Conservation (phyloP, 768 basidiomycete genomes). For the Candolleomyces aberdarensis region DNA sequence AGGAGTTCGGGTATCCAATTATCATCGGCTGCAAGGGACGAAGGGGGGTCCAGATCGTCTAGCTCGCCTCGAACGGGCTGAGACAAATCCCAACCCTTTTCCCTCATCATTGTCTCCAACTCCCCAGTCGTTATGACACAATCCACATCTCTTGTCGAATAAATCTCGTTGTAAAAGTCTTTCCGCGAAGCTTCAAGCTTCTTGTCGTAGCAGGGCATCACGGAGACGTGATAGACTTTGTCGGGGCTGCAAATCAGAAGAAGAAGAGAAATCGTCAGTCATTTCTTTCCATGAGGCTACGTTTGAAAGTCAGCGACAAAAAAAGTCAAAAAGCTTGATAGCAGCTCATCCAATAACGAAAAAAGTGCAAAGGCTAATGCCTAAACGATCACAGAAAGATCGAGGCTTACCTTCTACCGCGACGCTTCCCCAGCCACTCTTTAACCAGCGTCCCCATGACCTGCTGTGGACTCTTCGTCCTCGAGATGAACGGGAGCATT, state of each 20-base stretch:
- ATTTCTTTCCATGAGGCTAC: no score
- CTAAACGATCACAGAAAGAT: background rate
- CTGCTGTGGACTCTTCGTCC: slow-evolving; percentile 90
- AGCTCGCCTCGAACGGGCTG: slow-evolving; percentile 51
- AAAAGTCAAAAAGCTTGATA: background rate
- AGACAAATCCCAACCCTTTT: slow-evolving; percentile 77
- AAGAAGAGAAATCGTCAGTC: background rate
- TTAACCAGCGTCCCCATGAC: slow-evolving; percentile 94
- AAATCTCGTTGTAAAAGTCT: slow-evolving; percentile 83
- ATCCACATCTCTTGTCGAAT: slow-evolving; percentile 90
- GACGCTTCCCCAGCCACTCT: slow-evolving; percentile 70
- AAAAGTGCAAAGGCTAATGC: background rate
- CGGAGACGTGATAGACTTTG: slow-evolving; percentile 91
- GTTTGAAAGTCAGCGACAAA: background rate
- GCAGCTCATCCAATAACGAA: background rate
- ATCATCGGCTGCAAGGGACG: slow-evolving; percentile 12
- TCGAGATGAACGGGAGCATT: slow-evolving; percentile 87
- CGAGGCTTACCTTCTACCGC: slow-evolving; percentile 56
- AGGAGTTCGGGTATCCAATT: slow-evolving; percentile 66
- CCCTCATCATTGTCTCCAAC: slow-evolving; percentile 78
- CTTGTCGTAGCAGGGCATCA: slow-evolving; percentile 99
- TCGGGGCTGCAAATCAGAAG: slow-evolving; percentile 54
- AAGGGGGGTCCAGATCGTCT: slow-evolving; percentile 20
- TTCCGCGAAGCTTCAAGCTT: slow-evolving; percentile 95
- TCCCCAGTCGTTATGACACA: slow-evolving; percentile 98